These are phyloP conservation scores for Abelmoschus esculentus DNA, from an alignment of 345 rosid species.

Conservation along the genomic window DNA sequence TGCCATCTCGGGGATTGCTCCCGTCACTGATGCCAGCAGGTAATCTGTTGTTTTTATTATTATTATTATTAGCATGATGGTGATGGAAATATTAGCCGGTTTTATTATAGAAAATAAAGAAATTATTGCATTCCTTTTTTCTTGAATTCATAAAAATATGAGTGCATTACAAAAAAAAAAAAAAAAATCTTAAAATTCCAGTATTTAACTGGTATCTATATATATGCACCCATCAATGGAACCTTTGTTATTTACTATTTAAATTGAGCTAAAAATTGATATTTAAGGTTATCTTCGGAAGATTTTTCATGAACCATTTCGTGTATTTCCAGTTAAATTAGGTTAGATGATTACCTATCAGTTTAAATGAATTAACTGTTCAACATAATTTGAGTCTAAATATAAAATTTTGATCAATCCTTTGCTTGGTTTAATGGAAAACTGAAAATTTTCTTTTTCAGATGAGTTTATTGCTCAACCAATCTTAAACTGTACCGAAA, in stretches of 20 bases:
- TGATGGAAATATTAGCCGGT: background rate
- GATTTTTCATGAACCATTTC: background rate
- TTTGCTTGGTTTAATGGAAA: background rate
- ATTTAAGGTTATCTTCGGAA: background rate
- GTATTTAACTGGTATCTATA: background rate
- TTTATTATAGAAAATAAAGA: background rate
- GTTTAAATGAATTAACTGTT: background rate
- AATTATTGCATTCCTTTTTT: background rate
- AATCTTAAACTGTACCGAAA: too few relatives aligned
- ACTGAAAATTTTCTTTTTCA: background rate
- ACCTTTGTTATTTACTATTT: background rate
- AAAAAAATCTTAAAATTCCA: background rate
- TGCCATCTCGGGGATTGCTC: conserved; percentile 64
- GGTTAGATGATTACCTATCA: background rate
- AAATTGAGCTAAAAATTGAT: background rate
- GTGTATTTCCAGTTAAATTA: background rate
- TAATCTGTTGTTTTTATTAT: conserved; percentile 5
- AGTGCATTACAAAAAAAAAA: background rate
- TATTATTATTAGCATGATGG: background rate
- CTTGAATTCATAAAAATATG: background rate
- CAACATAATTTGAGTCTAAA: background rate
- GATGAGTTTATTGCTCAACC: conserved; percentile 3
- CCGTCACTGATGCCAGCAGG: conserved; percentile 97
- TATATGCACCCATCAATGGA: background rate
- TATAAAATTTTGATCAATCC: background rate